phyloP scores from a whole-genome alignment of 495 filamentous ascomycete species.

The Penicillium cataractarum region DNA sequence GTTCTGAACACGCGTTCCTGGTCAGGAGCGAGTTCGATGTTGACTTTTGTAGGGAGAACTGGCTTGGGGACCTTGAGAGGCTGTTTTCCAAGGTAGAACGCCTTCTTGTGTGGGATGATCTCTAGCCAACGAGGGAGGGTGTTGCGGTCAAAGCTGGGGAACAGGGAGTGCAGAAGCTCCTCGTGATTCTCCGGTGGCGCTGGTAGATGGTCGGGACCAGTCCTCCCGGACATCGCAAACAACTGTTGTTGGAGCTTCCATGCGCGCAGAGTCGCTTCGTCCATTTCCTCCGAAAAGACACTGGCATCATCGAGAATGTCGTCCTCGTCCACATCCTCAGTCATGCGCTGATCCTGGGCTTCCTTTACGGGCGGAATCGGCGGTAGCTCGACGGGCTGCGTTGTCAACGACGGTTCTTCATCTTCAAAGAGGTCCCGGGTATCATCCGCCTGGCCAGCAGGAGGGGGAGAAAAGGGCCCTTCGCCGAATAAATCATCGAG shows the following conservation, averaged over 20 bases:
- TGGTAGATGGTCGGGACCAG: slow-evolving; percentile 49
- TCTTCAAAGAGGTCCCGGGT: slow-evolving; percentile 47
- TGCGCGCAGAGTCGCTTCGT: slow-evolving; percentile 46
- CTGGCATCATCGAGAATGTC: slow-evolving; percentile 38
- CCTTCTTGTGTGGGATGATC: slow-evolving; percentile 73
- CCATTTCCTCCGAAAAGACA: slow-evolving; percentile 47
- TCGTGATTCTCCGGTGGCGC: slow-evolving; percentile 64
- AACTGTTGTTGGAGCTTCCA: slow-evolving; percentile 57
- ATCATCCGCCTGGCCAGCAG: slow-evolving; percentile 44
- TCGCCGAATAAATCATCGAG: slow-evolving; percentile 62
- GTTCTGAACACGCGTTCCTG: slow-evolving; percentile 80
- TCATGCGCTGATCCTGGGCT: slow-evolving; percentile 33
- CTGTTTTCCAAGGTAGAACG: slow-evolving; percentile 67
- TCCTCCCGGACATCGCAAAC: slow-evolving; percentile 50
- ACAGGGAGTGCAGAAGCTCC: slow-evolving; percentile 69
- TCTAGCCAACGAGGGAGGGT: slow-evolving; percentile 69
- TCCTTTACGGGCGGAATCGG: slow-evolving; percentile 29
- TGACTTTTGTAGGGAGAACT: slow-evolving; percentile 82
- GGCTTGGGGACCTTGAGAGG: slow-evolving; percentile 77
- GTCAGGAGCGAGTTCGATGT: slow-evolving; percentile 78
- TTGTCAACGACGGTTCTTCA: slow-evolving; percentile 33
- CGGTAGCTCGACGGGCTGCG: slow-evolving; percentile 28
- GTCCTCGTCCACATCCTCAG: slow-evolving; percentile 40
- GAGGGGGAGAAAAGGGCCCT: slow-evolving; percentile 41
- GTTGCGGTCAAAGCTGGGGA: slow-evolving; percentile 69